Conservation (phyloP, 140 eudicot genomes). For the Cichorium intybus region DNA sequence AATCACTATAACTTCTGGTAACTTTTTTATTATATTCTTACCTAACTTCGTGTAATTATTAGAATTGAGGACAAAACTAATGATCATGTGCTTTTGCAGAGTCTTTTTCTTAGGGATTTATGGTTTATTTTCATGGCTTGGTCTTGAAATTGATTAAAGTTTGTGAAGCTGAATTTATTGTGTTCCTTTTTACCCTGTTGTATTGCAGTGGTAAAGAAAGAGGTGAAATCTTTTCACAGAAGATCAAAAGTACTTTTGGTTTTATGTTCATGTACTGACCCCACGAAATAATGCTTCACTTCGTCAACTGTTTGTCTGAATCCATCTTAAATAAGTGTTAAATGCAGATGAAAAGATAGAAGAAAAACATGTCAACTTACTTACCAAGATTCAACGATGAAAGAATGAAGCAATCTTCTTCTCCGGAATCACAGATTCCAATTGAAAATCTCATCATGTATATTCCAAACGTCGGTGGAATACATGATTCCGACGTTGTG, state of each 20-base stretch:
- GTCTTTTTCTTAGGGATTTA: no score
- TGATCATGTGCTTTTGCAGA: no score
- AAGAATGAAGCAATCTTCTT: constrained; percentile 40
- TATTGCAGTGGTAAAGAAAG: constrained; percentile 12
- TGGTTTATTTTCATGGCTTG: no score
- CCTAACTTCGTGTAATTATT: not conserved
- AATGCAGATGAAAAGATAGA: not conserved
- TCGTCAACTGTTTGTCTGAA: constrained; percentile 26
- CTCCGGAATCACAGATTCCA: constrained; percentile 31
- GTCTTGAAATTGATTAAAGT: not conserved
- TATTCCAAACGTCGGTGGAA: constrained; percentile 26
- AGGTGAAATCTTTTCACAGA: constrained; percentile 8
- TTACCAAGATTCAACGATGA: constrained; percentile 41
- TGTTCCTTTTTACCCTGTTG: constrained; percentile 12
- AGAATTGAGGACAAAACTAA: no score
- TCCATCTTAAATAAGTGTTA: constrained; percentile 20
- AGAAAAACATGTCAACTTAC: constrained; percentile 45
- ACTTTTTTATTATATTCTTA: not conserved
- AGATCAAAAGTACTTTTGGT: constrained; percentile 22
- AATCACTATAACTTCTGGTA: constrained; percentile 42
- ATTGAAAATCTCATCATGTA: constrained; percentile 35
- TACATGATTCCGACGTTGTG: constrained; percentile 24
- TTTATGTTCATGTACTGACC: constrained; percentile 18
- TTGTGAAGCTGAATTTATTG: not conserved
- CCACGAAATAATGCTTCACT: constrained; percentile 22